These are phyloP conservation scores for Xylaria venustula DNA, from an alignment of 495 filamentous ascomycete species.

Conservation along the genomic window DNA sequence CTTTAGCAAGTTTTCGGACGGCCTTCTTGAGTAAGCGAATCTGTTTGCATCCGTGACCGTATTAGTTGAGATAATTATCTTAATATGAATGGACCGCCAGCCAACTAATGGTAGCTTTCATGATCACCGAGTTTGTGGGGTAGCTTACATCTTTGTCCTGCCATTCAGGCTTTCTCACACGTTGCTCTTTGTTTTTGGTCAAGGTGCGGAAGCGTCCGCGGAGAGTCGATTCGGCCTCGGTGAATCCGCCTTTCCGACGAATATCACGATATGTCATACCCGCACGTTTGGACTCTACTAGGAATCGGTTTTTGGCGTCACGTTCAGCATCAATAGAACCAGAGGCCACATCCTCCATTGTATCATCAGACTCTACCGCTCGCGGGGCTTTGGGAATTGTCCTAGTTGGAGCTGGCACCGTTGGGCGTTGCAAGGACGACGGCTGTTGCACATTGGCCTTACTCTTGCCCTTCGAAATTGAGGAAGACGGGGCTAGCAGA, in stretches of 20 bases:
- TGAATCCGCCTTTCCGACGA: slow-evolving; percentile 59
- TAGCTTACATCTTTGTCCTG: slow-evolving; percentile 68
- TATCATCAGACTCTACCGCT: neutral
- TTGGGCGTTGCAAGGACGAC: neutral
- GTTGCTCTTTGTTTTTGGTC: slow-evolving; percentile 71
- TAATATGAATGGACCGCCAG: too few relatives aligned
- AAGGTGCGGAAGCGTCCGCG: slow-evolving; percentile 76
- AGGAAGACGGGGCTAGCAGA: slow-evolving; percentile 41
- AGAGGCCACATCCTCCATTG: neutral
- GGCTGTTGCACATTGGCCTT: neutral
- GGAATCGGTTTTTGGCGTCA: slow-evolving; percentile 56
- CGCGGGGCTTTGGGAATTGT: neutral
- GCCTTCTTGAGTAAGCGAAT: slow-evolving; percentile 48
- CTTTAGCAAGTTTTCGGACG: slow-evolving; percentile 38
- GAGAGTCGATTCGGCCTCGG: slow-evolving; percentile 83
- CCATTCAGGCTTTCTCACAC: slow-evolving; percentile 81
- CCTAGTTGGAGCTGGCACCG: neutral
- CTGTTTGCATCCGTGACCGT: slow-evolving; percentile 25
- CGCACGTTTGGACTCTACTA: slow-evolving; percentile 61
- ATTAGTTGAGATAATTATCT: slow-evolving; percentile 14
- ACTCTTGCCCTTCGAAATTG: slow-evolving; percentile 20
- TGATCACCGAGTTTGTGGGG: too few relatives aligned
- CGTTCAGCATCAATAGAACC: slow-evolving; percentile 8
- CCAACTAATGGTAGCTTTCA: too few relatives aligned
- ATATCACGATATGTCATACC: slow-evolving; percentile 83